Percentiles rank a stretch among this genome's conserved stretches.
Conservation (phyloP, 1,284 basidiomycete genomes). For the Cryptococcus sp. region DNA sequence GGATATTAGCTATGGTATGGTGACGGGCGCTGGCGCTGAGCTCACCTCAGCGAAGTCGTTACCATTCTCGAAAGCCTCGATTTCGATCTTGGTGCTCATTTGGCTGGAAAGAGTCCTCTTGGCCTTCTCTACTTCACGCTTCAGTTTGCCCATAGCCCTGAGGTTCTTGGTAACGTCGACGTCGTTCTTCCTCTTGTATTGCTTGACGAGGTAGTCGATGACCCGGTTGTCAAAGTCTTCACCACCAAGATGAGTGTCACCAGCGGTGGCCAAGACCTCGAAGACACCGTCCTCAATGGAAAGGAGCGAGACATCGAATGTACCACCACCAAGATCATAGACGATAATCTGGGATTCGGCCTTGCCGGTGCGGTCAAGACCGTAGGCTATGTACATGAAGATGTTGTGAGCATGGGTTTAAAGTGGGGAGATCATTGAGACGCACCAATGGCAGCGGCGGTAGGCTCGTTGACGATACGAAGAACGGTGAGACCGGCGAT, state of each 20-base stretch:
- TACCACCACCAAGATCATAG: slow-evolving; percentile 97
- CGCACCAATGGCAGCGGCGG: slow-evolving; percentile 75
- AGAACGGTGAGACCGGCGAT: slow-evolving; percentile 95
- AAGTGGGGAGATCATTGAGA: background rate
- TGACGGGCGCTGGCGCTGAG: background rate
- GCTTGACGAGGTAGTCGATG: slow-evolving; percentile 87
- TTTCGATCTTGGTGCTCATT: slow-evolving; percentile 71
- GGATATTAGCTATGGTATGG: slow-evolving; percentile 4
- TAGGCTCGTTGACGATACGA: slow-evolving; percentile 99
- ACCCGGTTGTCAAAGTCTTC: slow-evolving; percentile 99
- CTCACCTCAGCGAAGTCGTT: slow-evolving; percentile 90
- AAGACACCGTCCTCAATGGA: slow-evolving; percentile 97
- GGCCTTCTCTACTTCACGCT: slow-evolving; percentile 97
- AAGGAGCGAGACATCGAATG: slow-evolving; percentile 96
- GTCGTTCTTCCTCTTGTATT: slow-evolving; percentile 93
- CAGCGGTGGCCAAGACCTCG: slow-evolving; percentile 94
- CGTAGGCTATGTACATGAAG: slow-evolving; percentile 66
- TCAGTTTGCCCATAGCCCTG: slow-evolving; percentile 92
- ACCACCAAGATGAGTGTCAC: slow-evolving; percentile 98
- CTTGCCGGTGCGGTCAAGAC: slow-evolving; percentile 88
- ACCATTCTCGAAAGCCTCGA: slow-evolving; percentile 85
- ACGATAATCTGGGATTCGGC: slow-evolving; percentile 95
- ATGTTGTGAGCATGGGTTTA: background rate
- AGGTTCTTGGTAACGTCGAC: slow-evolving; percentile 85
- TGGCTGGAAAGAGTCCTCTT: slow-evolving; percentile 91